Percentiles rank a stretch among this genome's conserved stretches.
phyloP scores from a whole-genome alignment of 2,329 filamentous ascomycete genomes.

The Calonectria honghensis region DNA sequence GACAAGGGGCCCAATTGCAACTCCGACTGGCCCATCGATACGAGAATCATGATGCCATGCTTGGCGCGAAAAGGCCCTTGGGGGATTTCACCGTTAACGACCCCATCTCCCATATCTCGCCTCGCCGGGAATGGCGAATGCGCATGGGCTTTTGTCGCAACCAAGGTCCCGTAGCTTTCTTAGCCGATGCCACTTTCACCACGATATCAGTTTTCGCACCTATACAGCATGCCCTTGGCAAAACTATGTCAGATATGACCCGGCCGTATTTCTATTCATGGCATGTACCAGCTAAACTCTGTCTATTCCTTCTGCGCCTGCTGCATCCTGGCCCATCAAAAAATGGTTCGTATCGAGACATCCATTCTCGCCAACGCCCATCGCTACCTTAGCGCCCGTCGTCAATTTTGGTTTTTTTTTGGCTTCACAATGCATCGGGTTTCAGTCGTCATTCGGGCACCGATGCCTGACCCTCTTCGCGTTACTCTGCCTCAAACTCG shows the following conservation, averaged over 20 bases:
- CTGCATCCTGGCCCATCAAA: not conserved
- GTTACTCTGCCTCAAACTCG: not conserved
- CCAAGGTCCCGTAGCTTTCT: not conserved
- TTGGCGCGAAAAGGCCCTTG: conserved; percentile 11
- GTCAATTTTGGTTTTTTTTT: not conserved
- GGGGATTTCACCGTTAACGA: not conserved
- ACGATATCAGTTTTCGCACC: conserved; percentile 21
- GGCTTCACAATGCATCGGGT: conserved; percentile 17
- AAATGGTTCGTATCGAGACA: not conserved
- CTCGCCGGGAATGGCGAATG: conserved; percentile 1
- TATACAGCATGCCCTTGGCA: conserved; percentile 18
- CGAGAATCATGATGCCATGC: conserved; percentile 28
- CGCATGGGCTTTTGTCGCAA: conserved; percentile 15
- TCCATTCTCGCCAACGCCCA: conserved; percentile 1
- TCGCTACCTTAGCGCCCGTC: conserved; percentile 1
- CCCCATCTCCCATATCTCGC: conserved; percentile 12
- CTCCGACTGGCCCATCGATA: conserved; percentile 22
- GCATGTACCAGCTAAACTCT: conserved; percentile 2
- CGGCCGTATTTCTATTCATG: conserved; percentile 17
- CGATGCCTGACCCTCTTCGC: not conserved
- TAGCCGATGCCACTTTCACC: not conserved
- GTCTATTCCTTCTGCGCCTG: not conserved
- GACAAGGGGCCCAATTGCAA: not conserved
- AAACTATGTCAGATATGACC: conserved; percentile 18
- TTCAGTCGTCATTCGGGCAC: conserved; percentile 15